phyloP scores from a whole-genome alignment of 257 asterid species.

The Fraxinus americana region DNA sequence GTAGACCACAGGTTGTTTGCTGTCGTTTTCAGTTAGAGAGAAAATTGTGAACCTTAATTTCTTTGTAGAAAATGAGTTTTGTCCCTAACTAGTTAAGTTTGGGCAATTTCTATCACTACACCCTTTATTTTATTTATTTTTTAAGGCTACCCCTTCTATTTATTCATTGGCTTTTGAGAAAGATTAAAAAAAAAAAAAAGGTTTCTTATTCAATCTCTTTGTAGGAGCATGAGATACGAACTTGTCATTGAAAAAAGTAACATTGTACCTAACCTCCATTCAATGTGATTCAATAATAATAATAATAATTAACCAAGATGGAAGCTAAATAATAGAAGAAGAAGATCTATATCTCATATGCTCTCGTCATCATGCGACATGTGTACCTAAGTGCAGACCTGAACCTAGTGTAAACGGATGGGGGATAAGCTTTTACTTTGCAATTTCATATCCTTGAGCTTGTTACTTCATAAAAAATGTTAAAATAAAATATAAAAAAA shows the following conservation, averaged over 20 bases:
- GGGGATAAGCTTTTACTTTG: too few relatives aligned
- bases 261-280: too few relatives aligned
- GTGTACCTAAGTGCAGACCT: too few relatives aligned
- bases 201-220: constrained; percentile 6
- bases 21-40: constrained; percentile 65
- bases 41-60: constrained; percentile 35
- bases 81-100: constrained; percentile 25
- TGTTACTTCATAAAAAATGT: too few relatives aligned
- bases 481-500: too few relatives aligned
- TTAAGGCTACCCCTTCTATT: constrained; percentile 26
- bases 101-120: background rate
- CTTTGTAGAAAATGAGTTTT: constrained; percentile 34
- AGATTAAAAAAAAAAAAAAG: background rate
- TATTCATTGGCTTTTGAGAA: constrained; percentile 10
- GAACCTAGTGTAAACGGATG: too few relatives aligned
- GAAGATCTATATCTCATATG: too few relatives aligned
- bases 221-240: constrained; percentile 19
- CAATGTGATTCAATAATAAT: too few relatives aligned
- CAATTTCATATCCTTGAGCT: too few relatives aligned
- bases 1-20: constrained; percentile 77
- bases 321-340: too few relatives aligned
- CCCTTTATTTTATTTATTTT: constrained; percentile 1
- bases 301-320: too few relatives aligned
- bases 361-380: too few relatives aligned
- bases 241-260: background rate